A percentile compares a stretch with the other conserved stretches of the same genome.
These are phyloP conservation scores for Penicillium sp. DNA, from an alignment of 2,329 filamentous ascomycete genomes.

Conservation along the genomic window DNA sequence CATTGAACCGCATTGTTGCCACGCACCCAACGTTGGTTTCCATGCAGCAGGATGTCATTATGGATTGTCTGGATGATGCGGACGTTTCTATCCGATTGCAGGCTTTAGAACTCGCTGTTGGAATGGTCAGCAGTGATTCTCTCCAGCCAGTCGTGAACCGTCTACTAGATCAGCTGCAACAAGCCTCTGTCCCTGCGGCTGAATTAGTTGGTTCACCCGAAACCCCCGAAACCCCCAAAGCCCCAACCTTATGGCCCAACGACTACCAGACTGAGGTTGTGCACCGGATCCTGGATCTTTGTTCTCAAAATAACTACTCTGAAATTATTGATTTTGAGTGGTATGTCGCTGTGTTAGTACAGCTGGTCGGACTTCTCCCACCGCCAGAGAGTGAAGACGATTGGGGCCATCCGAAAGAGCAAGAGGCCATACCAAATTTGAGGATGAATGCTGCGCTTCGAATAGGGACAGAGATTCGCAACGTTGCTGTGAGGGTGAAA, in stretches of 20 bases:
- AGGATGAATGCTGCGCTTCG: conserved; percentile 31
- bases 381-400: conserved; percentile 23
- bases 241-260: conserved; percentile 63
- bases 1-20: conserved; percentile 89
- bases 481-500: conserved; percentile 86
- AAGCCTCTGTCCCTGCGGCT: conserved; percentile 50
- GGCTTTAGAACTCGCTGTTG: conserved; percentile 84
- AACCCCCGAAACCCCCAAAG: conserved; percentile 31
- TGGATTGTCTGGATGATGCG: conserved; percentile 91
- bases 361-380: conserved; percentile 68
- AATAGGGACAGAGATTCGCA: conserved; percentile 83
- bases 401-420: conserved; percentile 17
- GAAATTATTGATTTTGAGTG: conserved; percentile 91
- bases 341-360: conserved; percentile 88
- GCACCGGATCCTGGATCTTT: conserved; percentile 79
- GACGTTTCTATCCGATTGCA: conserved; percentile 95
- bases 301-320: conserved; percentile 80
- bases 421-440: conserved; percentile 11
- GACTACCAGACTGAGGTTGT: conserved; percentile 86
- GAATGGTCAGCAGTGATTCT: conserved; percentile 89
- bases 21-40: conserved; percentile 87
- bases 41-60: conserved; percentile 91
- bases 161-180: conserved; percentile 77
- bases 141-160: conserved; percentile 79
- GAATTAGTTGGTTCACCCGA: conserved; percentile 21